Base-by-base conservation (phyloP, 495 filamentous ascomycete genomes). In the Podospora sp. region DNA sequence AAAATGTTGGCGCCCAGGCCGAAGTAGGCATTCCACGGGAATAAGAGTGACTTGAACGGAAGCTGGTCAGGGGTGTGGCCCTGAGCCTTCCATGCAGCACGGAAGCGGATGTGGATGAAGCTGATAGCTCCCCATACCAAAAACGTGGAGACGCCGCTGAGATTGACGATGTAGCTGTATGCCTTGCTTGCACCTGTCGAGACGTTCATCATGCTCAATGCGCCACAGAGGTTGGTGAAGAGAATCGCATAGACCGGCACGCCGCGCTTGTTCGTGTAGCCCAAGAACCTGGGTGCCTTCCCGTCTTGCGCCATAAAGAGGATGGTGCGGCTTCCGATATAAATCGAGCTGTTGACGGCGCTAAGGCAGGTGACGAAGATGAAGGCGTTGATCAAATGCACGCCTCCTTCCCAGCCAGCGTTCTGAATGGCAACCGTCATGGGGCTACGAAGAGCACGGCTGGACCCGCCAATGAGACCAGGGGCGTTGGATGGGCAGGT, bases 71-170 rank as follows among this genome's bases (percentile, higher is more conserved):
- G 71, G 25, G 74, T 73, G 62, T 87, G 81, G 4, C 87, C 87
- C 69, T 91, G 88, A 2, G 73, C 83, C 25, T 76, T 76, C 76
- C 77, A 79, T 12, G 83, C 90, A 21, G 76, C 73, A 21, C 91
- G 87, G 85, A 92, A 92, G 26, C 90, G 86, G 72, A 94, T 91
- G 71, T 93, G 91, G 2, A 89, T 84, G 16, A 91, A 71, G 76
- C 86, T 72, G 75, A 92, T 89, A 58, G 86, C 87, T 18, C 86
- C 88, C 89, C 89, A 92, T 46, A 90, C 88, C 60, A 91, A 76
- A 69, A 90, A 91, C 0, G 87, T 90, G 2, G 87, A 84, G 4
- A 91, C 87, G 60, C 78, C 79, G 50, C 74, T 77, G 0, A 85
- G 72, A 67, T 83, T 82, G 59, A 84, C 77, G 65, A 83, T 83